Base-by-base conservation (phyloP, 2,329 filamentous ascomycete species). In the Ilyonectria destructans region DNA sequence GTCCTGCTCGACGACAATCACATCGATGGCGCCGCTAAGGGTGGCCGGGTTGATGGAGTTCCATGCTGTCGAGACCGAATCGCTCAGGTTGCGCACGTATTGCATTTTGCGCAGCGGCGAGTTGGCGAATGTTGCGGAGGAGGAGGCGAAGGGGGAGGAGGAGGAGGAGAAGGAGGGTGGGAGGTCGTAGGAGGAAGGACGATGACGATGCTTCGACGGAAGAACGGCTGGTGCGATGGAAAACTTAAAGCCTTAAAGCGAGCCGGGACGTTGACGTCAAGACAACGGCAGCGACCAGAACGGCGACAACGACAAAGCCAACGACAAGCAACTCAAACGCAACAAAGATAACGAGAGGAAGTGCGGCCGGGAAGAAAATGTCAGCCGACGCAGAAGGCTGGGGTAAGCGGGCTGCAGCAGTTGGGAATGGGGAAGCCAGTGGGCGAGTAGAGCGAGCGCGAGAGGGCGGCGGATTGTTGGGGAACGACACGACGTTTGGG, bases 31-130 rank as follows among this genome's bases (percentile, higher is more conserved):
- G 78, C 96, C 96, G 84, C 94, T 97, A 65, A 99, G 89, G 13
- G 96, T 99, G 51, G 96, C 95, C 58, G 96, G 96, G 82, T 99
- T 99, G 87, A 99, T 97, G 29, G 95, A 98, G 83, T 99, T 99
- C 96, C 96, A 99, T 82, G 96, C 96, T 85, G 96, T 98, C 76
- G 95, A 97, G 77, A 99, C 96, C 59, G 95, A 97, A 80, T 95
- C 95, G 82, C 94, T 96, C 77, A 98, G 90, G 79, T 95, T 97
- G 75, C 96, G 90, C 75, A 98, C 95, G 93, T 98, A 98, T 87
- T 98, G 95, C 96, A 98, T 98, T 81, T 86, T 71, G 67, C 62
- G 46, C 40, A 21, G 57, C 48, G 43, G 57, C 54, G 55, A 40
- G 46, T 21, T 29, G 43, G 35, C 19, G 51, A 31, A 37, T 51